Base-by-base conservation (phyloP, 352 stramenopile species). In the Globisporangium polare region DNA sequence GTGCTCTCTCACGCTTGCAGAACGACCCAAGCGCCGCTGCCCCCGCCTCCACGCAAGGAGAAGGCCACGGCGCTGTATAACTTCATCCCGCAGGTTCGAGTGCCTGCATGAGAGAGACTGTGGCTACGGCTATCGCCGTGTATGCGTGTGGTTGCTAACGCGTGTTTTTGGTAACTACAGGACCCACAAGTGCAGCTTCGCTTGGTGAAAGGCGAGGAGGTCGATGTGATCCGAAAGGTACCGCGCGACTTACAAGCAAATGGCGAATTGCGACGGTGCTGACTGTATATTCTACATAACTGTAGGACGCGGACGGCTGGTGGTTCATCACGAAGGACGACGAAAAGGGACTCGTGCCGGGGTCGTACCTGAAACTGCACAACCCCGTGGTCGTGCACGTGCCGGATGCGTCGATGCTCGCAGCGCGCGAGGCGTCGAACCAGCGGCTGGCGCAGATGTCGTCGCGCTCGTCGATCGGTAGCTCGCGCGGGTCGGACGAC, bases 281-380 rank as follows among this genome's bases (percentile, higher is more conserved):
- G 2, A 10, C 9, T 39, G 10, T 29, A 26, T 2, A 43, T 43
- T 3, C 35, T 26, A 31, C 24, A 42, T 3, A 33, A n/a, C n/a
- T n/a, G n/a, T 12, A 74, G 67, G 84, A 94, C 61, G 75, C 69
- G 52, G 84, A 94, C 53, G 84, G 84, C 59, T 94, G 84, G 84
- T 94, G 84, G 84, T 90, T 94, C 60, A 83, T 94, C 27, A 67
- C 81, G 20, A 79, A 90, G 33, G 77, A 90, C 51, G 78, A 76
- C 60, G 80, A 92, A 65, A 91, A 92, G 54, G 84, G 84, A 0
- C 73, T 94, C 33, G 84, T 94, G n/a, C 84, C 84, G 0, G 84
- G 82, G 12, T 85, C 82, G 24, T 94, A 92, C 53, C 37, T 94
- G 52, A 70, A 75, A 26, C 77, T 92, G 50, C 82, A 90, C 55